Evolutionary conservation across 768 basidiomycete species (phyloP), one percentile per base, ranked within the genome.

Genomic region (Pulveroboletus ravenelii): DNA sequence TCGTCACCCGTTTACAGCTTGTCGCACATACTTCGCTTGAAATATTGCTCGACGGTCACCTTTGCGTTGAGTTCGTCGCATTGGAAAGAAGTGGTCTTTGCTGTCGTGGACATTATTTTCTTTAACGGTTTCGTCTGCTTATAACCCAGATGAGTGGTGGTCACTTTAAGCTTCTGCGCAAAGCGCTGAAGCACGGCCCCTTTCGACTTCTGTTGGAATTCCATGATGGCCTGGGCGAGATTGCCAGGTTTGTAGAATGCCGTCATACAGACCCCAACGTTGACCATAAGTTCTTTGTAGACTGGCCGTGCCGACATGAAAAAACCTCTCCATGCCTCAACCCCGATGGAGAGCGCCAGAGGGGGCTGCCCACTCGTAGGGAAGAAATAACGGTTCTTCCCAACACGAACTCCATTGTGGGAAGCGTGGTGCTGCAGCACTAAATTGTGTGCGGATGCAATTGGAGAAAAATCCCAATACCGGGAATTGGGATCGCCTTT

Each of bases 41-140:
- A 89, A 59, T 81, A 90, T 2, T 80, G 60, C 54, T 82, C 78
- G 3, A 91, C 82, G 0, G 80, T 76, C 10, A 87, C 70, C 37
- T 43, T 48, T 30, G 50, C 78, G 0, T 79, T 80, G 32, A 74
- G 70, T 55, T 89, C 86, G 1, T 74, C 73, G 44, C 78, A 79
- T 3, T 75, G 63, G 62, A 92, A 92, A 12, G 47, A 71, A 46
- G 81, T 68, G 17, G 72, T 66, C 12, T 62, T 68, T 0, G 87
- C 74, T 20, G 71, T 76, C 10, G 61, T 70, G 7, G 58, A 50
- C 15, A 62, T 63, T 31, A 79, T 70, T 25, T 55, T 64, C 48
- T 67, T 71, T 25, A 82, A 58, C 5, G 78, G 67, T 57, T 81
- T 85, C 51, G 70, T 74, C 45, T 62, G 62, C 57, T 66, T 78